Evolutionary conservation across 139 green algal species (phyloP), one percentile per base, ranked within the genome.

Genomic region (Monoraphidium neglectum): DNA sequence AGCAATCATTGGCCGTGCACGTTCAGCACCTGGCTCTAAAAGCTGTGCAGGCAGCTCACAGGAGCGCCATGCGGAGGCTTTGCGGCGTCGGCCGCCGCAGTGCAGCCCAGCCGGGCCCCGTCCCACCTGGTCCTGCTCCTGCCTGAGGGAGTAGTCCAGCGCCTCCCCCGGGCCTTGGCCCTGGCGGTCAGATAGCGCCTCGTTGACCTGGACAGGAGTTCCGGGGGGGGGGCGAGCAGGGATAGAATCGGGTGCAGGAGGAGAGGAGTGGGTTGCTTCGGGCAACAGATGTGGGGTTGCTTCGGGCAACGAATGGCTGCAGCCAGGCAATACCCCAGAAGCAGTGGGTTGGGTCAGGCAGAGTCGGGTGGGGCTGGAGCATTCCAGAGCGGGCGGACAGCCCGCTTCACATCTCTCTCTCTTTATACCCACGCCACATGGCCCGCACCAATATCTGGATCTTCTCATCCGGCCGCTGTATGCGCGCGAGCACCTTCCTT

Each of bases 361-460:
- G n/a, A n/a, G n/a, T n/a, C n/a, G n/a, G n/a, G n/a, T n/a, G n/a
- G n/a, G n/a, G n/a, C n/a, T n/a, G n/a, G n/a, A n/a, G n/a, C n/a
- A n/a, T n/a, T n/a, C n/a, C n/a, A n/a, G n/a, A n/a, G n/a, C n/a
- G n/a, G n/a, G n/a, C n/a, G n/a, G n/a, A n/a, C n/a, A n/a, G 21
- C 18, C 51, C 21, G 18, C 51, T 28, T 60, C 51, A 21, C 21
- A 60, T 60, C 51, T 60, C 51, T 21, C 21, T 28, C 18, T 28
- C 51, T 28, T 60, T 60, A 21, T 13, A 65, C 57, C 26, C 10
- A 8, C 57, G 57, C n/a, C 57, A 16, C 57, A 16, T 8, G 6
- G 33, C 3, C 6, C 83, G 59, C 60, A 94, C 90, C 84, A 97
- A 81, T 5, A 97, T 76, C 77, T 92, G 93, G 12, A 94, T 87